Conservation (phyloP, 2,329 filamentous ascomycete species). For the Lasiodiplodia hormozganensis region DNA sequence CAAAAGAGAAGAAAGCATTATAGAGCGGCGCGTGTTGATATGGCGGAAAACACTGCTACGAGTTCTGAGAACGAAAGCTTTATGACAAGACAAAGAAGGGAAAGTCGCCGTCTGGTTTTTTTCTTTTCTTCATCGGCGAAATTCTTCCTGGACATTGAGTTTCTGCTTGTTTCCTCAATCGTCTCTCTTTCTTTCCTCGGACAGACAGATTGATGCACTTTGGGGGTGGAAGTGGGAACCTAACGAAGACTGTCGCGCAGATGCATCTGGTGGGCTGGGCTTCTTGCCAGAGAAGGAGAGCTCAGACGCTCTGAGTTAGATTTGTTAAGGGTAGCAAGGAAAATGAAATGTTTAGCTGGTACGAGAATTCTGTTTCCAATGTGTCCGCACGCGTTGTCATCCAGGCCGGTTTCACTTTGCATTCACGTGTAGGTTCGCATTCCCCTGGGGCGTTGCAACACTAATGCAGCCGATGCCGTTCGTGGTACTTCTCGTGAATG, state of each 20-base stretch:
- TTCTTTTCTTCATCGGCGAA: conserved; percentile 24
- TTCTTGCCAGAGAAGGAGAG: conserved; percentile 20
- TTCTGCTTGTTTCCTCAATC: background rate
- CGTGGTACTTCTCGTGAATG: no score
- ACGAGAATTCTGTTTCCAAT: background rate
- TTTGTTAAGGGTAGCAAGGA: conserved; percentile 8
- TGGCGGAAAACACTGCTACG: conserved; percentile 18
- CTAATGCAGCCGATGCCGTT: no score
- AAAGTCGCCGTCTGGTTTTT: conserved; percentile 12
- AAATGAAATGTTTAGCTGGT: conserved; percentile 8
- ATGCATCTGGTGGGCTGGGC: conserved; percentile 24
- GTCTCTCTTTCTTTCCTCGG: background rate
- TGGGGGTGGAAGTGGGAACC: background rate
- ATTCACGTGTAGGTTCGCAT: background rate
- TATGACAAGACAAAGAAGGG: conserved; percentile 25
- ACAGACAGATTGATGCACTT: conserved; percentile 9
- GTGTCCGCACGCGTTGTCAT: background rate
- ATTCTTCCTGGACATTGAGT: conserved; percentile 8
- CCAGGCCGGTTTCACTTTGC: background rate
- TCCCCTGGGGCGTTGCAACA: no score
- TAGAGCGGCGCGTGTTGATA: conserved; percentile 16
- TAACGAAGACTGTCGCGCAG: conserved; percentile 14
- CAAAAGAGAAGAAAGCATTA: conserved; percentile 24
- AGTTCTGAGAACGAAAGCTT: conserved; percentile 27
- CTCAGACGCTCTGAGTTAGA: conserved; percentile 18